Base-by-base conservation (phyloP, 805 yeast genomes). In the Saccharomycopsis fermentans region DNA sequence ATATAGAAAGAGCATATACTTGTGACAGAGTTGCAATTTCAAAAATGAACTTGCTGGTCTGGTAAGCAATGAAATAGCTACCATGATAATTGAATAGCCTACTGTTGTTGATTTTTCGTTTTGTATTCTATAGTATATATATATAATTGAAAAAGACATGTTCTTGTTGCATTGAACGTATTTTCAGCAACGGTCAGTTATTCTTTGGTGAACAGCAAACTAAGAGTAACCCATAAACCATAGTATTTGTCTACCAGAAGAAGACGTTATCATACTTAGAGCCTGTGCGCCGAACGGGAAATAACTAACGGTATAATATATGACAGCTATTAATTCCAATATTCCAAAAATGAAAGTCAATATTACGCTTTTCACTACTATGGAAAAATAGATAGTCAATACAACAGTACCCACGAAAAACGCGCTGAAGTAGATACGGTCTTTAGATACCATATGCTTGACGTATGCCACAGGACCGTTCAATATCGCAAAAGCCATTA, bases 261-360 rank as follows among this genome's bases (percentile, higher is more conserved):
- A 71, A 21, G 81, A 71, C 12, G 82, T 75, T 1, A 84, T 77
- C 71, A 82, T 73, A 61, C 79, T 73, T 57, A 84, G 67, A 2
- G 95, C 86, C 62, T 87, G 86, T 0, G 94, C 88, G 12, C 99
- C 99, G 73, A 91, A 87, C 16, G 99, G 99, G 78, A 92, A 92
- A 71, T 94, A 94, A 66, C 96, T 87, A 43, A 94, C 77, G 0
- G 94, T 86, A 69, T 94, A 92, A 77, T 92, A 94, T 4, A 90
- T 65, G 8, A 95, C 90, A 1, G 97, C 92, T 58, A 92, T 71
- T 9, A 91, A 74, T 70, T 94, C 97, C 16, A 87, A 71, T 3
- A 87, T 69, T 52, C 95, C 86, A 35, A 89, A 82, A 12, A 90
- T 67, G 11, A 94, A 71, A 0, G 98, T 91, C 55, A 90, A 73